Base-by-base conservation (phyloP, 257 asterid genomes). In the Nicotiana sylvestris region DNA sequence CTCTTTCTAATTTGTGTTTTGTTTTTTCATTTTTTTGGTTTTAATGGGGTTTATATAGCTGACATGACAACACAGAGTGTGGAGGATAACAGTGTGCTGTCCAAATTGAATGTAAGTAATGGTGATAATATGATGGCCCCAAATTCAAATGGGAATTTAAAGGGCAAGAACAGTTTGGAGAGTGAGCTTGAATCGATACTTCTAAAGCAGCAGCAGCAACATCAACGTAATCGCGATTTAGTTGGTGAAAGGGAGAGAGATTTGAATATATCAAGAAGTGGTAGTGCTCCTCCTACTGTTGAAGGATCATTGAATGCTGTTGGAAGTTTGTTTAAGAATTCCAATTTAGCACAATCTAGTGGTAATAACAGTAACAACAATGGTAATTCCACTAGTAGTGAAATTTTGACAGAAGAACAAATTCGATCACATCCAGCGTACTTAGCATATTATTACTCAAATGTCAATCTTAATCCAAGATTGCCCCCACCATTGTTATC, bases 261-360 rank as follows among this genome's bases (percentile, higher is more conserved):
- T 46, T 79, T 91, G 74, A 85, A 87, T 29, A 86, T 95, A 49
- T 86, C 86, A 37, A 80, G 98, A 84, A 92, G 98, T 77, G 98
- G 97, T 12, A 93, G 98, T 67, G 98, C 97, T 4, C 98, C 97
- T 7, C 98, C 98, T 17, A 88, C 94, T 0, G 89, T 95, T n/a
- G 97, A 92, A 81, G 97, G 93, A 51, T 92, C 98, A 1, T 67
- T 92, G 49, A 87, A 83, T 62, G 88, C 92, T 12, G 90, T 90
- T 18, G 91, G 91, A 53, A 89, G 90, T 84, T 87, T 93, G 11
- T 84, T 84, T 13, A 67, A 81, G 66, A 82, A 87, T 55, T 91
- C 92, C 4, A 88, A 87, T 86, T 86, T 87, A 18, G 64, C 81
- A 6, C 85, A 82, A 76, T 68, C 82, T 56, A 82, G 72, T 72